Percentiles rank a stretch among this genome's conserved stretches.
phyloP scores from a whole-genome alignment of 257 asterid genomes.

The Fraxinus anomala region DNA sequence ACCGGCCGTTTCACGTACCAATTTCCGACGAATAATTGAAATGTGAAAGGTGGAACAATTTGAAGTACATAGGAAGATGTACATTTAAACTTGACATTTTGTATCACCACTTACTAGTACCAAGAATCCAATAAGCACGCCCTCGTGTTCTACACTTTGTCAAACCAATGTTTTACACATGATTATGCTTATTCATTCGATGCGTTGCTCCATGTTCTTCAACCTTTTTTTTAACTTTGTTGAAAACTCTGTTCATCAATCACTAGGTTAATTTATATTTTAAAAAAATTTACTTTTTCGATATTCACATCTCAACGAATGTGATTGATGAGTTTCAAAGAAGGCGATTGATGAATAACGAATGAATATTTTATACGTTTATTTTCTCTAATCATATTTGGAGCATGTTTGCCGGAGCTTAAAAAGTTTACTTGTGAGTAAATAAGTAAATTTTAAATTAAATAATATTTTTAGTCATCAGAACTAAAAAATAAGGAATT shows the following conservation, averaged over 20 bases:
- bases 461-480: too few species aligned
- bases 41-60: constrained; percentile 10
- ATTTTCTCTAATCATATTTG: not conserved
- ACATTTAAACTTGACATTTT: constrained; percentile 4
- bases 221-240: constrained; percentile 26
- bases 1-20: constrained; percentile 4
- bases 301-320: not conserved
- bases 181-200: constrained; percentile 34
- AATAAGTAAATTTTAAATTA: not conserved
- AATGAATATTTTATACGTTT: not conserved
- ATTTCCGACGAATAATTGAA: constrained; percentile 28
- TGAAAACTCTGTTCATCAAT: constrained; percentile 24
- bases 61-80: not conserved
- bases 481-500: too few species aligned
- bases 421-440: not conserved
- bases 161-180: constrained; percentile 28
- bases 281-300: not conserved
- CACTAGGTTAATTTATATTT: constrained; percentile 11
- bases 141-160: constrained; percentile 55
- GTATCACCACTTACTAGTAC: constrained; percentile 20
- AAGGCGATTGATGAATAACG: not conserved
- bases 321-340: not conserved
- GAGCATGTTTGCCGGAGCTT: not conserved
- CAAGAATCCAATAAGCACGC: constrained; percentile 47
- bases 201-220: constrained; percentile 44